Base-by-base conservation (phyloP, 2,329 filamentous ascomycete genomes). In the Arthrinium puccinioides region DNA sequence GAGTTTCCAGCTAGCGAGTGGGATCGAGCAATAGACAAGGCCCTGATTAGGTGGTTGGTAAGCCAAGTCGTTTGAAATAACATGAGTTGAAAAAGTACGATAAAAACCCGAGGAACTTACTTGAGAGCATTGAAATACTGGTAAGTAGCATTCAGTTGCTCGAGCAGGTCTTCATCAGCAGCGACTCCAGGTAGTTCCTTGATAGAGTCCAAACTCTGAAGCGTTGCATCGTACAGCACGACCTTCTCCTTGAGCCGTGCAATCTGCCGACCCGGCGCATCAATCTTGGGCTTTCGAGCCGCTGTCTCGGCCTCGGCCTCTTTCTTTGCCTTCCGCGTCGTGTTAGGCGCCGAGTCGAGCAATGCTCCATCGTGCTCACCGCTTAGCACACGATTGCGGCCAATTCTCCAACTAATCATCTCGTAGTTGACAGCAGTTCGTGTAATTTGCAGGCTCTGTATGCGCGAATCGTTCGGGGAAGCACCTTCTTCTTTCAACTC, bases 351-450 rank as follows among this genome's bases (percentile, higher is more conserved):
- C 40, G 71, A 72, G 14, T 73, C 69, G 15, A 74, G 60, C 13
- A 72, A 60, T 13, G 86, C 73, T 4, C 90, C 90, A 50, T 97
- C 90, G 38, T 84, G 72, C 6, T 76, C 67, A n/a, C 90, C 89
- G 36, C 87, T 86, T 44, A 98, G 67, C 0, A 95, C 83, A 37
- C 92, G 75, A 60, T 98, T 97, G 32, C 92, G 82, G 19, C 90
- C 90, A 45, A 97, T 86, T 57, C 92, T 77, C 89, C 89, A 97
- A 54, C 87, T 89, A 39, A 98, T 84, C 61, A 96, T 79, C 47
- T 87, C 86, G 59, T 94, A 97, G 60, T 92, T 94, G 39, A 97
- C 87, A 2, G 90, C 88, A 0, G 94, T 94, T 43, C 85, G 83
- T 4, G 89, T 94, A 41, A 98, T 84, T 48, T 95, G 89, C 31